These are phyloP conservation scores for Punctularia strigosozonata DNA, from an alignment of 768 basidiomycete species.

Conservation along the genomic window DNA sequence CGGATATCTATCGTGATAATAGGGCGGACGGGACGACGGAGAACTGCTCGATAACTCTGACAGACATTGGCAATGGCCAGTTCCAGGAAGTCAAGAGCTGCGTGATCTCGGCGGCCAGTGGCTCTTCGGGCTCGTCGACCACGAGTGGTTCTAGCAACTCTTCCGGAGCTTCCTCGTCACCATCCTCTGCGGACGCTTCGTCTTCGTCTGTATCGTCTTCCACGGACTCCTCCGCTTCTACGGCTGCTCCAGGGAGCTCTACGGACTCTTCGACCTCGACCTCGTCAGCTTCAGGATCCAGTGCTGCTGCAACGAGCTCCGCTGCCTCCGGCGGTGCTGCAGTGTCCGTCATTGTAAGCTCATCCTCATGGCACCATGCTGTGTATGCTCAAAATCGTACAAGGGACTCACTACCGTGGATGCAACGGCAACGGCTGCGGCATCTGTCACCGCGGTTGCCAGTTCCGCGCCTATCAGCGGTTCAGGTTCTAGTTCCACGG, in stretches of 20 bases:
- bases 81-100: conserved; percentile 22
- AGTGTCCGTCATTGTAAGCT: not conserved
- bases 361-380: conserved; percentile 6
- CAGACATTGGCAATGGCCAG: conserved; percentile 16
- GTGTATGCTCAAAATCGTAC: not conserved
- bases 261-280: conserved; percentile 2
- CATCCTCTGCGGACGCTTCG: conserved; percentile 1
- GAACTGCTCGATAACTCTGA: conserved; percentile 22
- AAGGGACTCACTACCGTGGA: conserved; percentile 12
- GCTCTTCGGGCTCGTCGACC: conserved; percentile 1
- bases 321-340: conserved; percentile 2
- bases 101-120: conserved; percentile 7
- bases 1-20: conserved; percentile 8
- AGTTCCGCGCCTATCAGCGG: conserved; percentile 5
- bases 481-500: too few species aligned
- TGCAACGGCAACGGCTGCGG: conserved; percentile 9
- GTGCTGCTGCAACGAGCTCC: not conserved
- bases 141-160: conserved; percentile 7
- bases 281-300: conserved; percentile 3
- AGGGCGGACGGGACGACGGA: conserved; percentile 21
- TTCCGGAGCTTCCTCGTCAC: conserved; percentile 4
- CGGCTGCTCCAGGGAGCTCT: conserved; percentile 4
- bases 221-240: conserved; percentile 7
- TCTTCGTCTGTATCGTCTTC: conserved; percentile 5
- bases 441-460: not conserved